A percentile compares a stretch with the other conserved stretches of the same genome.
Conservation (phyloP, 139 green algal genomes). For the Zygnema cylindricum region DNA sequence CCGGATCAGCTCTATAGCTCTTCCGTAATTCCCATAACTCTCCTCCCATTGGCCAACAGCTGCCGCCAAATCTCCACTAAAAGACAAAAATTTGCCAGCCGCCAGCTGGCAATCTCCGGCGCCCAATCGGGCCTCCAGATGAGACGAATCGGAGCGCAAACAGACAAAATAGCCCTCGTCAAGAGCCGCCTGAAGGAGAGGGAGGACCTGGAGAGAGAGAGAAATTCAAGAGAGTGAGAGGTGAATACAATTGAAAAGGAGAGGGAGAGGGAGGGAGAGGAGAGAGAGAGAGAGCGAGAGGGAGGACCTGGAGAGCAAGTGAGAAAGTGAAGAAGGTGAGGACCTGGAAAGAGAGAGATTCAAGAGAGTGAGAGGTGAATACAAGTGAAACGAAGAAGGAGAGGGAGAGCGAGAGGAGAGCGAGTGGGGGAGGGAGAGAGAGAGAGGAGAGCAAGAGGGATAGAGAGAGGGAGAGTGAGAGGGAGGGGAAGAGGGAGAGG, state of each 20-base stretch:
- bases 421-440: neutral
- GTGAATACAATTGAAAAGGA: neutral
- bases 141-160: constrained; percentile 60
- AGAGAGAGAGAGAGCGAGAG: neutral
- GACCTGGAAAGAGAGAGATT: constrained; percentile 1
- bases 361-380: neutral
- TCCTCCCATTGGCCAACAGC: neutral
- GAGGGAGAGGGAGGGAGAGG: neutral
- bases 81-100: neutral
- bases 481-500: neutral
- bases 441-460: neutral
- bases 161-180: constrained; percentile 72
- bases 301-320: neutral
- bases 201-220: constrained; percentile 54
- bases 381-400: no score
- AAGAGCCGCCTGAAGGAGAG: constrained; percentile 67
- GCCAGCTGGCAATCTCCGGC: constrained; percentile 27
- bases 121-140: constrained; percentile 21
- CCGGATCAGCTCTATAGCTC: neutral
- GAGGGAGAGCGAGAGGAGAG: no score
- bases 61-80: neutral
- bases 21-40: neutral
- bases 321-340: neutral
- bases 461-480: neutral
- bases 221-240: neutral